Base-by-base conservation (phyloP, 805 yeast genomes). In the Clavispora fructus region DNA sequence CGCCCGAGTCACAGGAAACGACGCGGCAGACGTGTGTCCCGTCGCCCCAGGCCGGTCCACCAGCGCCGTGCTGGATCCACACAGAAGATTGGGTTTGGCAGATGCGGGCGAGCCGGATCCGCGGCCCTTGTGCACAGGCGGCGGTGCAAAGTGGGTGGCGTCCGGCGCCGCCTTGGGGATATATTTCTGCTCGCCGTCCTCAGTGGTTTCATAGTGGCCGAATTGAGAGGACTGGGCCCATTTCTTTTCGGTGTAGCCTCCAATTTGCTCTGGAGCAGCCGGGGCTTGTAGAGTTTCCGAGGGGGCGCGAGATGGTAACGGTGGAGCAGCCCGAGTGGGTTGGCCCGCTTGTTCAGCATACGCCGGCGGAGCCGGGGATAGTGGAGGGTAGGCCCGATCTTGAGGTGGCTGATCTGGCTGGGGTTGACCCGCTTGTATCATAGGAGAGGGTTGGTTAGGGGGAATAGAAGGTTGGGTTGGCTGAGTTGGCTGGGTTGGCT, bases 111-210 rank as follows among this genome's bases (percentile, higher is more conserved):
- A 4, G 4, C n/a, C n/a, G 13, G 37, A 33, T 6, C 25, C 37
- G 13, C 37, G 37, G 37, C n/a, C 37, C 37, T 33, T 63, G 45
- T 64, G 75, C 9, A 68, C 49, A 2, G 75, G 75, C 4, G 77
- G 77, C 6, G 77, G 74, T 0, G 73, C 67, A 53, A 73, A 68
- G 32, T 60, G 50, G 7, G 61, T 53, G 2, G 71, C 65, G 44
- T 71, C 75, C 1, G 70, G 69, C 5, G 63, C 54, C 9, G 65
- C 67, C 26, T 48, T 49, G 7, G 53, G 44, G 26, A 42, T 37
- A n/a, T 41, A 29, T 14, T 39, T 42, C 19, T 25, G 31, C 19
- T 28, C 29, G 7, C 39, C 35, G 39, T 29, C n/a, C 14, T 35
- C 43, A 13, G 10, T 13, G 29, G 17, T 25, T 32, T 41, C 43